phyloP scores from a whole-genome alignment of 768 basidiomycete genomes.

The Agrocybe pediades region DNA sequence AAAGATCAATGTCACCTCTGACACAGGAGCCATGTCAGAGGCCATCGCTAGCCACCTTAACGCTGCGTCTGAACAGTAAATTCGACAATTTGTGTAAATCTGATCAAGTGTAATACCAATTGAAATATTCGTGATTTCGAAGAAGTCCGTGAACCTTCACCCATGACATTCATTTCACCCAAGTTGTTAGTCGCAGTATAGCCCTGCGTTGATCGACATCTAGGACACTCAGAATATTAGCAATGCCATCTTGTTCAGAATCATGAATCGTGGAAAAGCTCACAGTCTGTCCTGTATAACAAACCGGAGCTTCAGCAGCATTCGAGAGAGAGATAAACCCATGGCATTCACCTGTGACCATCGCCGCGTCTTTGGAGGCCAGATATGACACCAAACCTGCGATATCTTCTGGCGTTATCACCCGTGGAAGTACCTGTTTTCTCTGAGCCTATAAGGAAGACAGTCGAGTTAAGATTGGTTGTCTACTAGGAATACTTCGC shows the following conservation, averaged over 20 bases:
- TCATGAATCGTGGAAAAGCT: background rate
- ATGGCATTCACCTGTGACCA: conserved; percentile 31
- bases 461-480: too few relatives aligned
- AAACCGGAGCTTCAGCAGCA: background rate
- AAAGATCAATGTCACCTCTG: conserved; percentile 52
- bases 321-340: background rate
- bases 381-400: conserved; percentile 38
- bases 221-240: background rate
- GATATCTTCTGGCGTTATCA: conserved; percentile 29
- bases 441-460: background rate
- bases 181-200: conserved; percentile 18
- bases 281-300: conserved; percentile 16
- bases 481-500: too few relatives aligned
- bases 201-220: conserved; percentile 24
- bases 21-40: conserved; percentile 45
- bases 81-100: background rate
- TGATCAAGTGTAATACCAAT: too few relatives aligned
- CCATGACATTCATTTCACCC: too few relatives aligned
- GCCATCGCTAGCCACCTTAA: conserved; percentile 27
- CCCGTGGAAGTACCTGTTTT: background rate
- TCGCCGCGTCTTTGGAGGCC: conserved; percentile 34
- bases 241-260: too few relatives aligned
- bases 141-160: too few relatives aligned
- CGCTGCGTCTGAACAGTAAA: conserved; percentile 12
- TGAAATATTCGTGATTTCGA: too few relatives aligned